phyloP scores from a whole-genome alignment of 495 filamentous ascomycete species.

The Parachaetomium inaequale region DNA sequence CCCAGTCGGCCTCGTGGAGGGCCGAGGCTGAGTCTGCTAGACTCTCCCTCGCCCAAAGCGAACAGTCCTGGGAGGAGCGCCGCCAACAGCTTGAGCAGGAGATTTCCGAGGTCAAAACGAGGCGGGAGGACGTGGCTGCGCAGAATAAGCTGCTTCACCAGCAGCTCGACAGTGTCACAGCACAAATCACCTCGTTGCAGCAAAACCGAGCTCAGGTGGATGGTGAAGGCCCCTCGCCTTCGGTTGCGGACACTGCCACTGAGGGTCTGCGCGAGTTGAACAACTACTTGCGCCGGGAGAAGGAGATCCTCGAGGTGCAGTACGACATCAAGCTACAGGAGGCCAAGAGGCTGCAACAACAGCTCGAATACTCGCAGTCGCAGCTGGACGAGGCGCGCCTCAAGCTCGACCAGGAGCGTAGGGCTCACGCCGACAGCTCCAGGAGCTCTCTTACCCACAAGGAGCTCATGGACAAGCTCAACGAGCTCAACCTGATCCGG shows the following conservation, averaged over 20 bases:
- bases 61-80: conserved; percentile 82
- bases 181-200: conserved; percentile 73
- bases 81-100: conserved; percentile 79
- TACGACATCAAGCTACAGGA: conserved; percentile 85
- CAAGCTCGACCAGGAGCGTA: conserved; percentile 83
- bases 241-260: conserved; percentile 48
- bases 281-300: conserved; percentile 87
- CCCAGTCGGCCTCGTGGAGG: conserved; percentile 64
- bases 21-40: conserved; percentile 79
- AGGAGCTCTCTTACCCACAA: conserved; percentile 70
- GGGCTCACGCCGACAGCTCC: conserved; percentile 66
- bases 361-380: conserved; percentile 78
- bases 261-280: conserved; percentile 85
- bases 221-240: conserved; percentile 40
- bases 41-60: conserved; percentile 69
- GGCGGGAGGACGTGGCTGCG: conserved; percentile 72
- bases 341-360: conserved; percentile 78
- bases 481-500: conserved; percentile 89
- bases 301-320: conserved; percentile 95
- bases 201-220: conserved; percentile 59
- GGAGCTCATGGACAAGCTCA: conserved; percentile 87
- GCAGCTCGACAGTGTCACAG: conserved; percentile 76
- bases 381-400: conserved; percentile 83
- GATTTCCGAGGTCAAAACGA: conserved; percentile 67
- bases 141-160: conserved; percentile 87